A percentile compares a stretch with the other conserved stretches of the same genome.
Evolutionary conservation across 225 moss, liverwort and hornwort species (phyloP).

Genomic region (Straminergon stramineum): DNA sequence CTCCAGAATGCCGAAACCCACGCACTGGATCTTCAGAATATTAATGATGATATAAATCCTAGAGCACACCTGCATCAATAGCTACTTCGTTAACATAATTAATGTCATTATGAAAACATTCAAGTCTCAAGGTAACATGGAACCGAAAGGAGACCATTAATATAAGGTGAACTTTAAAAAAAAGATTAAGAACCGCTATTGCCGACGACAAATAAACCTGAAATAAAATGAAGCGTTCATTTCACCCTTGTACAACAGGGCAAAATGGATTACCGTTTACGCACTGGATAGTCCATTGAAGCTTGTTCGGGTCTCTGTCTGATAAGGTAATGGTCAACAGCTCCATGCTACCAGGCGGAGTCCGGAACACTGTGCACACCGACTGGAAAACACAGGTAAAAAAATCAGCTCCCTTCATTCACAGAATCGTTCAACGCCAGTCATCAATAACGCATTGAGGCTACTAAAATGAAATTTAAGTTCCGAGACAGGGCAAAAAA

Average conservation of each 20-base stretch:
- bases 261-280: constrained; percentile 44
- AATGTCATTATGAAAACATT: background rate
- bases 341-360: constrained; percentile 80
- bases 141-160: background rate
- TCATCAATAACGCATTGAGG: background rate
- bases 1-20: background rate
- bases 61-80: background rate
- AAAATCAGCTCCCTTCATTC: background rate
- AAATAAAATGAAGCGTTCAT: background rate
- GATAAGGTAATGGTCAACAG: constrained; percentile 68
- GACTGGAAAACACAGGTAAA: constrained; percentile 37
- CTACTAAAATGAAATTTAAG: background rate
- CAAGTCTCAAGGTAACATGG: background rate
- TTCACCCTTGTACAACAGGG: background rate
- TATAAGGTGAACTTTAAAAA: background rate
- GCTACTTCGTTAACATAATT: background rate
- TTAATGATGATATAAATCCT: background rate
- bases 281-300: constrained; percentile 88
- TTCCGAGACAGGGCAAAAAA: background rate
- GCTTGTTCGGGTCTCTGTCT: constrained; percentile 60
- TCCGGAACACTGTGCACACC: constrained; percentile 92
- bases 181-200: background rate
- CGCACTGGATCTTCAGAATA: background rate
- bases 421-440: background rate
- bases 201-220: background rate